These are phyloP conservation scores for Rhodotorula kratochvilovae DNA, from an alignment of 768 basidiomycete genomes.

Conservation along the genomic window DNA sequence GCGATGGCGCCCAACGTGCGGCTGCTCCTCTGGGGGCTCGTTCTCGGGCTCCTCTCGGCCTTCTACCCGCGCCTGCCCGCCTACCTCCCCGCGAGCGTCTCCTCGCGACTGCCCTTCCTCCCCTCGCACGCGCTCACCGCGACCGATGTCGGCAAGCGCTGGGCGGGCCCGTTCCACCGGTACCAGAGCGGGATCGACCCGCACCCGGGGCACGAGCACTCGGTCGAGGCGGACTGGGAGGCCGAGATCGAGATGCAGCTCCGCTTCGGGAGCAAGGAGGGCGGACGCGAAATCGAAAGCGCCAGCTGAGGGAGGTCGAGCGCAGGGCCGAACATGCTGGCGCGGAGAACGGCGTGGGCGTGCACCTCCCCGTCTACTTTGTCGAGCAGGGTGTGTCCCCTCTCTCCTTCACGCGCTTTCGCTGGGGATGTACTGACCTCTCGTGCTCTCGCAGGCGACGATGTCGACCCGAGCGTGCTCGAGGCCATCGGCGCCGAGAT, in stretches of 20 bases:
- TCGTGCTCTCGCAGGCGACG: not conserved
- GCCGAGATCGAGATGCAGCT: slow-evolving; percentile 27
- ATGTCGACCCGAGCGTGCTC: not conserved
- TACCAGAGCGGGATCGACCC: slow-evolving; percentile 8
- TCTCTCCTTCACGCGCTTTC: not conserved
- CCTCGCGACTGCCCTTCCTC: slow-evolving; percentile 26
- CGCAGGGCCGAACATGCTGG: slow-evolving; percentile 24
- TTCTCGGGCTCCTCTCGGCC: slow-evolving; percentile 15
- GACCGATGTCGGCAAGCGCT: slow-evolving; percentile 10
- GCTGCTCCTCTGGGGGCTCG: slow-evolving; percentile 14
- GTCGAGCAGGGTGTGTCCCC: slow-evolving; percentile 27
- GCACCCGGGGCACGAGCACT: slow-evolving; percentile 7
- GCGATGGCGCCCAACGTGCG: slow-evolving; percentile 11
- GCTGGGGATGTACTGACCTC: not conserved
- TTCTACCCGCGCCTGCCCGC: slow-evolving; percentile 22
- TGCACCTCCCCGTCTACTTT: slow-evolving; percentile 26
- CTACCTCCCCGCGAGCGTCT: not conserved
- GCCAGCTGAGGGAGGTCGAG: slow-evolving; percentile 26
- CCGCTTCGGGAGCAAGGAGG: slow-evolving; percentile 31
- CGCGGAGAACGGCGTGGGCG: slow-evolving; percentile 15
- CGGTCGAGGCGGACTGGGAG: slow-evolving; percentile 19
- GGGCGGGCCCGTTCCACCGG: slow-evolving; percentile 20
- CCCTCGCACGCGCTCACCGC: not conserved
- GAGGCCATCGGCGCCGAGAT: slow-evolving; percentile 7
- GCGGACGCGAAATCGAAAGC: slow-evolving; percentile 32